Conservation (phyloP, 352 stramenopile species). For the Pythium dissotocum region DNA sequence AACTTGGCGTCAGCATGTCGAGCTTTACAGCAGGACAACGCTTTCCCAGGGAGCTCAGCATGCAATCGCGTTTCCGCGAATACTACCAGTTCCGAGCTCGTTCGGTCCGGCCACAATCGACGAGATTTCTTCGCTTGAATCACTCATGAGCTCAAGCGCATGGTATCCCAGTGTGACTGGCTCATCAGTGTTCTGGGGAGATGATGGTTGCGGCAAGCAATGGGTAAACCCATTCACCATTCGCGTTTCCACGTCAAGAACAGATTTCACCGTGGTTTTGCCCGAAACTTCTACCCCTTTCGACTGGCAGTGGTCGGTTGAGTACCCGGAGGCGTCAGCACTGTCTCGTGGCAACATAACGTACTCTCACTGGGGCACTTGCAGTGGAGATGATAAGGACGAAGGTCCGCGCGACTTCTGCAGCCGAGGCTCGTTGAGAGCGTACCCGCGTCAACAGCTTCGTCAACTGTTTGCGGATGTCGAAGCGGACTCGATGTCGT, state of each 20-base stretch:
- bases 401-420: constrained; percentile 29
- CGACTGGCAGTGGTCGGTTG: constrained; percentile 46
- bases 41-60: background rate
- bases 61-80: constrained; percentile 15
- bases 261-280: constrained; percentile 32
- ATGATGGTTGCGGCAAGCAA: background rate
- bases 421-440: constrained; percentile 41
- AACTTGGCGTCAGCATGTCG: constrained; percentile 8
- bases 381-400: constrained; percentile 26
- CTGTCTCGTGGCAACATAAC: constrained; percentile 41
- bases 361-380: constrained; percentile 37
- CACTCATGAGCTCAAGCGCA: constrained; percentile 31
- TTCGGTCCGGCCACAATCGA: constrained; percentile 29
- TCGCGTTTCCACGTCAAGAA: constrained; percentile 13
- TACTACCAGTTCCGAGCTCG: constrained; percentile 25
- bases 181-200: constrained; percentile 33
- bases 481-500: constrained; percentile 41
- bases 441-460: constrained; percentile 53
- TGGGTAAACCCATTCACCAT: constrained; percentile 50
- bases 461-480: constrained; percentile 48
- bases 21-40: constrained; percentile 1
- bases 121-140: constrained; percentile 10
- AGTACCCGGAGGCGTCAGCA: constrained; percentile 34
- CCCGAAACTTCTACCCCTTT: background rate
- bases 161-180: constrained; percentile 35